Conservation (phyloP, 106 monocot species). For the Apostasia shenzhenica region DNA sequence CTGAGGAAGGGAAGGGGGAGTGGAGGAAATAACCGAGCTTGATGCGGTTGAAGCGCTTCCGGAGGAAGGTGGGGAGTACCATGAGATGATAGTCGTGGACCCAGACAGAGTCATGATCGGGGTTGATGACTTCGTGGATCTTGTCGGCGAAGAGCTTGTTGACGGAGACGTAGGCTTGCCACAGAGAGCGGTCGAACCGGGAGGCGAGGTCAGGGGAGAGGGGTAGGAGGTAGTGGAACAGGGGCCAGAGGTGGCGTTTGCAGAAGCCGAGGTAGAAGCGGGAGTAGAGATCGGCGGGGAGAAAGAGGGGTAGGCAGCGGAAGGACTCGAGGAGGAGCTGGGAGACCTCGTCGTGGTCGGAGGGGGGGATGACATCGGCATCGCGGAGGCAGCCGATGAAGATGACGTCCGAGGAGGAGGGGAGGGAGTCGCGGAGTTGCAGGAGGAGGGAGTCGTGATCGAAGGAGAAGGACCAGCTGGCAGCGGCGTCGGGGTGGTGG, state of each 20-base stretch:
- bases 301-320: slow-evolving; percentile 6
- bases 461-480: slow-evolving; percentile 5
- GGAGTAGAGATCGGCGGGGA: background rate
- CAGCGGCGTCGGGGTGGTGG: background rate
- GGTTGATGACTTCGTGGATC: slow-evolving; percentile 47
- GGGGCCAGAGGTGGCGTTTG: slow-evolving; percentile 4
- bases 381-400: slow-evolving; percentile 7
- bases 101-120: slow-evolving; percentile 46
- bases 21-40: slow-evolving; percentile 57
- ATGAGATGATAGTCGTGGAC: slow-evolving; percentile 56
- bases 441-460: slow-evolving; percentile 6
- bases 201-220: slow-evolving; percentile 29
- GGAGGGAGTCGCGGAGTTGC: slow-evolving; percentile 9
- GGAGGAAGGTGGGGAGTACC: slow-evolving; percentile 45
- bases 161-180: slow-evolving; percentile 52
- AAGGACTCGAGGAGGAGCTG: slow-evolving; percentile 1
- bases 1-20: slow-evolving; percentile 45
- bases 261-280: slow-evolving; percentile 6
- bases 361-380: slow-evolving; percentile 5
- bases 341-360: slow-evolving; percentile 5
- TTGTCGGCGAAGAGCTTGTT: slow-evolving; percentile 55
- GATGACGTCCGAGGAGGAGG: background rate
- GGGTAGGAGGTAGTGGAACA: slow-evolving; percentile 10
- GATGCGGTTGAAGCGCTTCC: slow-evolving; percentile 40
- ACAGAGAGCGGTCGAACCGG: slow-evolving; percentile 38